These are phyloP conservation scores for Mycena galericulata DNA, from an alignment of 768 basidiomycete species.

Conservation along the genomic window DNA sequence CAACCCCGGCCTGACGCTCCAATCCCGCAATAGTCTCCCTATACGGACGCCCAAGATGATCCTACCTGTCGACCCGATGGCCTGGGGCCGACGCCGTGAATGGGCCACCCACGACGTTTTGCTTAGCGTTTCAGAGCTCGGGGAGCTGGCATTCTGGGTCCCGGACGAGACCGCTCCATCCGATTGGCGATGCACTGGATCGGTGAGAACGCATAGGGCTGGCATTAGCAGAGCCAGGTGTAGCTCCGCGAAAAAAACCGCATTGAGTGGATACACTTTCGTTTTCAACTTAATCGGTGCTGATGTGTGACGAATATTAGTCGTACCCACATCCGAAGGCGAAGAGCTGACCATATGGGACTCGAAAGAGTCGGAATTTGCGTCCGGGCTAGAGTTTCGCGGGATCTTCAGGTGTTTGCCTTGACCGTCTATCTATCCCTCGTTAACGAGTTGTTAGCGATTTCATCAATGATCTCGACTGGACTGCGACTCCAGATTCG, in stretches of 20 bases:
- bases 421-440: not conserved
- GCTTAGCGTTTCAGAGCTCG: constrained; percentile 79
- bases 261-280: constrained; percentile 68
- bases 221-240: constrained; percentile 81
- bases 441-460: constrained; percentile 50
- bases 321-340: constrained; percentile 68
- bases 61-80: constrained; percentile 89
- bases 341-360: constrained; percentile 96
- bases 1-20: constrained; percentile 55
- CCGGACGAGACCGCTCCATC: constrained; percentile 56
- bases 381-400: constrained; percentile 87
- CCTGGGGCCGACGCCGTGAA: constrained; percentile 68
- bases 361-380: constrained; percentile 93
- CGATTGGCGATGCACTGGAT: constrained; percentile 78
- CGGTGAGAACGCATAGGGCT: constrained; percentile 76
- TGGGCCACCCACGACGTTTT: constrained; percentile 77
- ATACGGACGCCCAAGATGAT: constrained; percentile 66
- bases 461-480: constrained; percentile 86
- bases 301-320: constrained; percentile 50
- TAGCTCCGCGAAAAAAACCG: constrained; percentile 93
- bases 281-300: not conserved
- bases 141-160: constrained; percentile 91
- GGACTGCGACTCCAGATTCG: constrained; percentile 91
- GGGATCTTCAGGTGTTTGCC: constrained; percentile 66
- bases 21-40: constrained; percentile 66